phyloP scores from a whole-genome alignment of 441 rosid genomes.

The Kokia cookei region DNA sequence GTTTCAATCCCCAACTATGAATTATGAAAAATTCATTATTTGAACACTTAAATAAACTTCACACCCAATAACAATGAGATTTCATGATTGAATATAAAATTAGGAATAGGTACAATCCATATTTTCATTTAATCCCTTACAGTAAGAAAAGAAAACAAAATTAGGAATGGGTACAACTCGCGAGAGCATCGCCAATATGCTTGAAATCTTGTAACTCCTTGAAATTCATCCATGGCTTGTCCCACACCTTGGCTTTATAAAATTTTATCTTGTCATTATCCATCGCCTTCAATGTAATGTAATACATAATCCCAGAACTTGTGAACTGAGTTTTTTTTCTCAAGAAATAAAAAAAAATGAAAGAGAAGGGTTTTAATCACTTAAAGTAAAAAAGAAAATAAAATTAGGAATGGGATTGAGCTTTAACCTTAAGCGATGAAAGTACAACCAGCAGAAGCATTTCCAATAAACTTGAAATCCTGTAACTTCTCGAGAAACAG shows the following conservation, averaged over 20 bases:
- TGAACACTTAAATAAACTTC: too few relatives aligned
- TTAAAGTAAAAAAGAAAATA: neutral
- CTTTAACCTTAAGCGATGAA: slow-evolving; percentile 11
- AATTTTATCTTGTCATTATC: slow-evolving; percentile 53
- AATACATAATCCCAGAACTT: slow-evolving; percentile 42
- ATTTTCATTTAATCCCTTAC: neutral
- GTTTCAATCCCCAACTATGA: neutral
- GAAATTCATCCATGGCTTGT: slow-evolving; percentile 70
- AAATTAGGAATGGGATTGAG: neutral
- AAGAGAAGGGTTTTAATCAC: neutral
- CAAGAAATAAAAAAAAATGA: too few relatives aligned
- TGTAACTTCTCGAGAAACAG: slow-evolving; percentile 46
- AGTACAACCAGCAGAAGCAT: slow-evolving; percentile 7
- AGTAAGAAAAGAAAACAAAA: neutral
- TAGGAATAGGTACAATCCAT: neutral
- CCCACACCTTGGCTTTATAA: slow-evolving; percentile 85
- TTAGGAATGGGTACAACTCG: neutral
- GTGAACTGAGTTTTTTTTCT: too few relatives aligned
- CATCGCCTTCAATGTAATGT: slow-evolving; percentile 58
- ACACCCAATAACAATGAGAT: too few relatives aligned
- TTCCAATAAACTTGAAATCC: slow-evolving; percentile 56
- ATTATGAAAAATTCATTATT: neutral
- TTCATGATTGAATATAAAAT: neutral
- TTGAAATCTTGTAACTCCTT: slow-evolving; percentile 70
- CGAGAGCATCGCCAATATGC: slow-evolving; percentile 38